These are phyloP conservation scores for Tephrocybe sp. DNA, from an alignment of 768 basidiomycete species.

Conservation along the genomic window DNA sequence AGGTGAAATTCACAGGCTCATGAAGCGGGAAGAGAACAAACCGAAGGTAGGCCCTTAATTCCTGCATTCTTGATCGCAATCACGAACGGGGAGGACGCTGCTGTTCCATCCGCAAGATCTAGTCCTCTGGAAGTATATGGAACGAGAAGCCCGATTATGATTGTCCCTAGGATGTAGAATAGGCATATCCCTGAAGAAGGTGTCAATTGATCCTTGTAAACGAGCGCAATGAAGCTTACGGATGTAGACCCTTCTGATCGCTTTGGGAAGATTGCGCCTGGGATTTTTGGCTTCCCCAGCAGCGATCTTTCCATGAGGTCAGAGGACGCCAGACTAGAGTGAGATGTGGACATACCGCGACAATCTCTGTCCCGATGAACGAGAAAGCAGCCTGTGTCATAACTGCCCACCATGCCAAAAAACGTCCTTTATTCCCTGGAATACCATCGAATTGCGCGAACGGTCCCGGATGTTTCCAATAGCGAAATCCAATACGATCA, in stretches of 20 bases:
- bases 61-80: constrained; percentile 86
- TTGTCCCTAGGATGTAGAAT: constrained; percentile 71
- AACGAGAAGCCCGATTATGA: constrained; percentile 82
- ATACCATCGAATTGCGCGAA: constrained; percentile 74
- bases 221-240: constrained; percentile 34
- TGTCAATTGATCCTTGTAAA: not conserved
- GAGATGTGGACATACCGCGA: constrained; percentile 55
- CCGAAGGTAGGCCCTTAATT: constrained; percentile 82
- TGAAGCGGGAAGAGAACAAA: constrained; percentile 32
- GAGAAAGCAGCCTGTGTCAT: constrained; percentile 91
- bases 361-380: constrained; percentile 92
- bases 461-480: constrained; percentile 89
- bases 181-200: constrained; percentile 69
- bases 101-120: constrained; percentile 51
- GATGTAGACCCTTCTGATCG: constrained; percentile 72
- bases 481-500: constrained; percentile 71
- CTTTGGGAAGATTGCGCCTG: constrained; percentile 57
- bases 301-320: constrained; percentile 57
- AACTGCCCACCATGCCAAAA: constrained; percentile 58
- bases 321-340: constrained; percentile 2
- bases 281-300: constrained; percentile 94
- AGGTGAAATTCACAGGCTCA: not conserved
- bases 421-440: constrained; percentile 68
- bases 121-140: constrained; percentile 66
- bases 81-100: constrained; percentile 85